A percentile compares a stretch with the other conserved stretches of the same genome.
phyloP scores from a whole-genome alignment of 768 basidiomycete species.

The Amanita pseudoporphyria region DNA sequence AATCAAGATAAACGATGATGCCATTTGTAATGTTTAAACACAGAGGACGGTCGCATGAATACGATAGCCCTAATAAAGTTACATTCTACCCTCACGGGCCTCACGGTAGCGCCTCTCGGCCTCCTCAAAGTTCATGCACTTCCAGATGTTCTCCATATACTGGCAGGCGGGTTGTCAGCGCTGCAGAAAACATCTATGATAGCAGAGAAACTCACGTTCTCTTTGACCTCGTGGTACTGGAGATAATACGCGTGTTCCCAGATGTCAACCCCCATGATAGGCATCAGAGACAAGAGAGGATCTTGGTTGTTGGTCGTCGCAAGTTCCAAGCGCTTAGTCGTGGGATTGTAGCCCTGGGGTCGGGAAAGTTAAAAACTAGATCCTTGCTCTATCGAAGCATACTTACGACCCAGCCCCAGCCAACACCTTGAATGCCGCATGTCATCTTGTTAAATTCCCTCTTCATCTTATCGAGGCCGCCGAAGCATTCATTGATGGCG shows the following conservation, averaged over 20 bases:
- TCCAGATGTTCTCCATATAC: conserved; percentile 75
- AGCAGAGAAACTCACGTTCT: conserved; percentile 55
- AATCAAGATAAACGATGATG: too few species aligned
- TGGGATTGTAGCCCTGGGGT: conserved; percentile 57
- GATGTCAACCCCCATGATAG: conserved; percentile 87
- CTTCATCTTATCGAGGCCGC: conserved; percentile 60
- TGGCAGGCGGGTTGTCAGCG: conserved; percentile 14
- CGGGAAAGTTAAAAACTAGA: not conserved
- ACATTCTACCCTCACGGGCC: conserved; percentile 13
- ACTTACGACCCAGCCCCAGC: conserved; percentile 95
- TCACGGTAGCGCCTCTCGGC: conserved; percentile 58
- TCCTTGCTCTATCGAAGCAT: conserved; percentile 4
- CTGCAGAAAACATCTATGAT: not conserved
- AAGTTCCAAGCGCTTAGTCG: conserved; percentile 69
- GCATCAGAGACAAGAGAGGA: conserved; percentile 65
- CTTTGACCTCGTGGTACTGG: conserved; percentile 94
- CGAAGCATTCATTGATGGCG: conserved; percentile 55
- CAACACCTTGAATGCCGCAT: conserved; percentile 82
- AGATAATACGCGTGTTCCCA: conserved; percentile 98
- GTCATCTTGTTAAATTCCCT: conserved; percentile 81
- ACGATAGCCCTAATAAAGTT: too few species aligned
- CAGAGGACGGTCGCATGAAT: too few species aligned
- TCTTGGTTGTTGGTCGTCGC: conserved; percentile 94
- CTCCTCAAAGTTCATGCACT: conserved; percentile 63
- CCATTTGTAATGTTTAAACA: too few species aligned